phyloP scores from a whole-genome alignment of 2,329 filamentous ascomycete genomes.

The Trichoderma pleuroti region DNA sequence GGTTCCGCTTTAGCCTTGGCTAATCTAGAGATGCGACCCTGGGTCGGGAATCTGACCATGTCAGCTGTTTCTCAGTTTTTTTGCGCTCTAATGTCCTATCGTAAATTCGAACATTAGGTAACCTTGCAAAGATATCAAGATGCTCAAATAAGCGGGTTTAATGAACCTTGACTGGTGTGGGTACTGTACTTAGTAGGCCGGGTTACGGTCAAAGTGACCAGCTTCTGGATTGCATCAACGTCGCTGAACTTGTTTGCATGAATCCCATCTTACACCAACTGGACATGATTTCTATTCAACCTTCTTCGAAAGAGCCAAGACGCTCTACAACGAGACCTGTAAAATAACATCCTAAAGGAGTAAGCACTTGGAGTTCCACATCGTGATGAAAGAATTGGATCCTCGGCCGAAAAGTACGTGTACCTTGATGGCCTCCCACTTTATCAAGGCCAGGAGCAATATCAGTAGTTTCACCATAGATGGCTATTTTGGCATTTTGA shows the following conservation, averaged over 20 bases:
- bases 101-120: not conserved
- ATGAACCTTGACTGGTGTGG: not conserved
- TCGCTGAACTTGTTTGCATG: not conserved
- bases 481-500: not conserved
- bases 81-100: not conserved
- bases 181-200: not conserved
- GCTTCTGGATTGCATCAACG: not conserved
- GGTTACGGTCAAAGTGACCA: not conserved
- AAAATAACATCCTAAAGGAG: not conserved
- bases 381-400: not conserved
- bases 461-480: not conserved
- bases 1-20: not conserved
- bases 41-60: not conserved
- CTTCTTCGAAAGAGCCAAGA: not conserved
- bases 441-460: not conserved
- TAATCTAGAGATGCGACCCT: not conserved
- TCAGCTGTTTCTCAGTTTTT: not conserved
- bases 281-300: not conserved
- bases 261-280: not conserved
- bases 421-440: not conserved
- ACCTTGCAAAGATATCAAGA: not conserved
- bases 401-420: not conserved
- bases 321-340: not conserved
- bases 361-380: not conserved
- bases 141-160: not conserved